Evolutionary conservation across 106 monocot genomes (phyloP).

Genomic region (Amphibolis antarctica): DNA sequence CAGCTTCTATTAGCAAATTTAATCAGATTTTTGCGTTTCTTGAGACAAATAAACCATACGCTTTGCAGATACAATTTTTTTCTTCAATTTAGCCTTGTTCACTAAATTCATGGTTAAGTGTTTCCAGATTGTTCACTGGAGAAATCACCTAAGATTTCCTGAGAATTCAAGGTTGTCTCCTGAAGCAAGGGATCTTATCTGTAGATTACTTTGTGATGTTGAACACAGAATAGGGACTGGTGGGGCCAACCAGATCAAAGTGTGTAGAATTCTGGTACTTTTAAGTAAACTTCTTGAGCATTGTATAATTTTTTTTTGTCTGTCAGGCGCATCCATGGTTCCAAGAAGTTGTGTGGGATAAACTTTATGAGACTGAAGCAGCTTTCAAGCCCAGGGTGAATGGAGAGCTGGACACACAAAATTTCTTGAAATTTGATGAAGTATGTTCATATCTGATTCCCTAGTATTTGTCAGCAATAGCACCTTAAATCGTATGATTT

Average conservation of each 20-base stretch:
- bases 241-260: slow-evolving; percentile 88
- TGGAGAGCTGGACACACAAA: slow-evolving; percentile 84
- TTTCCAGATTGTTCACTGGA: slow-evolving; percentile 92
- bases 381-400: slow-evolving; percentile 95
- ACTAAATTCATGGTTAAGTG: not conserved
- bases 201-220: slow-evolving; percentile 90
- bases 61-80: not conserved
- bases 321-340: slow-evolving; percentile 99
- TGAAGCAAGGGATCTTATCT: slow-evolving; percentile 90
- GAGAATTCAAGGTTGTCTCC: slow-evolving; percentile 50
- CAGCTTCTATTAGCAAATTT: too few species aligned
- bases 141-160: slow-evolving; percentile 80
- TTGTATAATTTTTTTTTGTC: slow-evolving; percentile 10
- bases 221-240: slow-evolving; percentile 74
- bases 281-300: slow-evolving; percentile 2
- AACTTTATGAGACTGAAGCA: slow-evolving; percentile 88
- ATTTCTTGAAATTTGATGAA: slow-evolving; percentile 94
- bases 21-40: too few species aligned
- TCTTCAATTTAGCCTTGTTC: not conserved
- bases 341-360: slow-evolving; percentile 73
- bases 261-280: slow-evolving; percentile 10
- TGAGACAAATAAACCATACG: too few species aligned
- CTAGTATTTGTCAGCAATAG: not conserved
- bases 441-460: slow-evolving; percentile 22
- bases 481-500: not conserved